Percentiles rank a stretch among this genome's conserved stretches.
Evolutionary conservation across 2,329 filamentous ascomycete species (phyloP).

Genomic region (Fusarium euwallaceae): DNA sequence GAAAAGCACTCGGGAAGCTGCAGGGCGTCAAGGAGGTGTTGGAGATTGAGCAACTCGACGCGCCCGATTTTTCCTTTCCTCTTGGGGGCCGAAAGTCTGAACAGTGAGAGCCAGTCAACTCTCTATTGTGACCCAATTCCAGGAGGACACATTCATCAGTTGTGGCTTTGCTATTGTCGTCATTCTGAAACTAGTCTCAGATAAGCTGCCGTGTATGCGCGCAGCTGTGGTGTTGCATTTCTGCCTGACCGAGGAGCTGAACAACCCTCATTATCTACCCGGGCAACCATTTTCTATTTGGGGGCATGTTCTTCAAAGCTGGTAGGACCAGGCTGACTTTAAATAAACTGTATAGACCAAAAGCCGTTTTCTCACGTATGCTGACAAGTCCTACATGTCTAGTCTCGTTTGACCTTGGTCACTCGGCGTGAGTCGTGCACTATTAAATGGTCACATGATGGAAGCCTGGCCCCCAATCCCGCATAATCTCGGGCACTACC

Average conservation of each 20-base stretch:
- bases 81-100: not conserved
- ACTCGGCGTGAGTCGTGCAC: not conserved
- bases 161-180: not conserved
- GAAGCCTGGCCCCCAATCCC: not conserved
- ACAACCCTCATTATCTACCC: not conserved
- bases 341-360: not conserved
- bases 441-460: not conserved
- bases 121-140: not conserved
- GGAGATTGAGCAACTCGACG: slow-evolving; percentile 11
- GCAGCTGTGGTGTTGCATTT: not conserved
- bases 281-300: slow-evolving; percentile 3
- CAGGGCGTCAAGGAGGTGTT: slow-evolving; percentile 19
- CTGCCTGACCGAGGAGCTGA: slow-evolving; percentile 1
- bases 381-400: not conserved
- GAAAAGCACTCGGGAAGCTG: slow-evolving; percentile 3
- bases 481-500: not conserved
- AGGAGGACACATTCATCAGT: not conserved
- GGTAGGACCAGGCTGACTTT: not conserved
- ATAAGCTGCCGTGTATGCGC: not conserved
- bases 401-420: not conserved
- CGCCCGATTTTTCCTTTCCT: not conserved
- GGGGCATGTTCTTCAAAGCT: not conserved
- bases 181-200: not conserved
- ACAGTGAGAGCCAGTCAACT: not conserved
- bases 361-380: not conserved